phyloP scores from a whole-genome alignment of 805 yeast species.

The Tetrapisispora arboricola region DNA sequence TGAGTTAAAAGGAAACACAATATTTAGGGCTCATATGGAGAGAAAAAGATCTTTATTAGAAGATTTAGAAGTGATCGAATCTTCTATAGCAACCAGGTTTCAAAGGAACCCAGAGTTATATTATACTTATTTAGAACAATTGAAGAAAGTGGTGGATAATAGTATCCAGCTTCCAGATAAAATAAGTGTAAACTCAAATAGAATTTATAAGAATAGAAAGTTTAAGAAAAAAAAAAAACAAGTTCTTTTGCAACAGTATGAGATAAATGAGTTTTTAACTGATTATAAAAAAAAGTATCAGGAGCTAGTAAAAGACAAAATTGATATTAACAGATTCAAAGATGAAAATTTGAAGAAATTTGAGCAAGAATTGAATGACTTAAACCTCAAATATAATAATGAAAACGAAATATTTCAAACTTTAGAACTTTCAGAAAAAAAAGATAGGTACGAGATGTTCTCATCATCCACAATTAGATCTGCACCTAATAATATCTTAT shows the following conservation, averaged over 20 bases:
- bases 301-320: slow-evolving; percentile 2
- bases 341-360: slow-evolving; percentile 27
- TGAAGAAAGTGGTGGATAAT: not conserved
- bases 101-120: slow-evolving; percentile 49
- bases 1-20: too few relatives aligned
- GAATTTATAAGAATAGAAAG: slow-evolving; percentile 26
- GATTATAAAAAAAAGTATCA: slow-evolving; percentile 33
- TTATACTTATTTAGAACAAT: slow-evolving; percentile 22
- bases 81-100: slow-evolving; percentile 53
- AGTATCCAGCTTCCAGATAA: slow-evolving; percentile 2
- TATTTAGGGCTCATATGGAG: slow-evolving; percentile 29
- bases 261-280: slow-evolving; percentile 41
- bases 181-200: slow-evolving; percentile 17
- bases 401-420: not conserved
- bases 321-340: not conserved
- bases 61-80: slow-evolving; percentile 64
- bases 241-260: slow-evolving; percentile 55
- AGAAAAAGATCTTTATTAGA: slow-evolving; percentile 35
- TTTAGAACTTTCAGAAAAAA: slow-evolving; percentile 8
- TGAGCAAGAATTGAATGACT: slow-evolving; percentile 27
- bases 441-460: slow-evolving; percentile 18
- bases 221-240: slow-evolving; percentile 40
- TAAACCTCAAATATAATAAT: slow-evolving; percentile 14
- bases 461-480: slow-evolving; percentile 9
- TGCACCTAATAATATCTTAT: slow-evolving; percentile 28